Base-by-base conservation (phyloP, 1,284 basidiomycete genomes). In the Puccinia hordei region DNA sequence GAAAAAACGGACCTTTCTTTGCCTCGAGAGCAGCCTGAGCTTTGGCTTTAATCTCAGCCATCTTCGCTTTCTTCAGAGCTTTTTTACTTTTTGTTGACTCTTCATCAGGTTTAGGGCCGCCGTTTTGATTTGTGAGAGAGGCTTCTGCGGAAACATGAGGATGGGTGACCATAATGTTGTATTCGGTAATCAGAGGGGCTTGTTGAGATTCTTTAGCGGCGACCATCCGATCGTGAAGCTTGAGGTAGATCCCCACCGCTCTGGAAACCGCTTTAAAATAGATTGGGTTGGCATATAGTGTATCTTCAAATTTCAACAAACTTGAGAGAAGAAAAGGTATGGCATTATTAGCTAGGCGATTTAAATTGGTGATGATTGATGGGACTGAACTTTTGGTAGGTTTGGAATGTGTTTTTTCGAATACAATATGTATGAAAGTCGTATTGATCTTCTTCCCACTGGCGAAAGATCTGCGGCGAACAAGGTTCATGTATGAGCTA, bases 351-450 rank as follows among this genome's bases (percentile, higher is more conserved):
- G 65, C 35, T 6, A 51, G 3, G 51, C 44, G 10, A 51, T 12
- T 74, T 38, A 27, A 57, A 55, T n/a, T 27, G n/a, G 35, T 5
- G 53, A 66, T 51, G 22, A 35, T 22, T 35, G n/a, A 33, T 51
- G 30, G 12, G 17, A 65, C 38, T 51, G 30, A 79, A 74, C 69
- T 68, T 38, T 68, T 93, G 83, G 86, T 99, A 99, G 17, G 92
- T 89, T 71, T 91, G 91, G 53, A 99, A 87, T 2, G 93, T 97
- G 85, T 92, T 93, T 84, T 93, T 94, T 66, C 97, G 91, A 84
- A 98, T 85, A 83, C 93, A 93, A 86, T 99, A 99, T 9, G 92
- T 91, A 86, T 99, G 97, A 88, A 99, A 99, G 86, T 99, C 97
- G 84, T 93, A 96, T 86, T 99, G 95, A 85, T 99, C 97, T 83